These are phyloP conservation scores for Starmera pachycereana DNA, from an alignment of 805 yeast genomes.

Conservation along the genomic window DNA sequence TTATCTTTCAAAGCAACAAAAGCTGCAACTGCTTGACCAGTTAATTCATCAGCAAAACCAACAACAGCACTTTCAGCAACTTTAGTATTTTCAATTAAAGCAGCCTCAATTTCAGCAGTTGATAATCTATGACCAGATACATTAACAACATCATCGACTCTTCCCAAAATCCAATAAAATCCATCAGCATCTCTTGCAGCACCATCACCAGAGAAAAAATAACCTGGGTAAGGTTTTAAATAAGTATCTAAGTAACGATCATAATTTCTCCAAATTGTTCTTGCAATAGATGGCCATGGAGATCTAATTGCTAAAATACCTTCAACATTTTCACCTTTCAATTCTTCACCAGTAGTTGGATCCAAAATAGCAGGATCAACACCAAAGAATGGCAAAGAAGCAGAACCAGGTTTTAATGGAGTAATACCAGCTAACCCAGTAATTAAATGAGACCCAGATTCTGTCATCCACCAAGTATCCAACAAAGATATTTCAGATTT, in stretches of 20 bases:
- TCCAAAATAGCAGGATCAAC: conserved; percentile 84
- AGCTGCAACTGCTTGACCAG: conserved; percentile 97
- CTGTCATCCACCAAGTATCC: conserved; percentile 99
- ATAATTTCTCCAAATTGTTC: conserved; percentile 89
- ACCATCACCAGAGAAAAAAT: conserved; percentile 97
- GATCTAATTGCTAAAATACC: conserved; percentile 88
- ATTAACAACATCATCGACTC: conserved; percentile 97
- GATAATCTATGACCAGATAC: conserved; percentile 96
- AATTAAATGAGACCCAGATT: conserved; percentile 91
- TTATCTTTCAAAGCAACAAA: conserved; percentile 73
- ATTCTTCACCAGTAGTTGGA: conserved; percentile 82
- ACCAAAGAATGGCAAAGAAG: conserved; percentile 95
- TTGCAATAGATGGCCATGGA: conserved; percentile 98
- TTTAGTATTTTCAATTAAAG: conserved; percentile 63
- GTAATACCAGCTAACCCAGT: conserved; percentile 92
- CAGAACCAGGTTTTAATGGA: conserved; percentile 96
- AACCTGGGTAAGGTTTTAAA: conserved; percentile 85
- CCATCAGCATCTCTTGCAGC: conserved; percentile 97
- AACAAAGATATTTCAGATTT: conserved; percentile 80
- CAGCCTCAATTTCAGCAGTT: conserved; percentile 97
- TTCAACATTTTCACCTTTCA: conserved; percentile 82
- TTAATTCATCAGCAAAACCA: conserved; percentile 87
- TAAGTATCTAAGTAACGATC: conserved; percentile 83
- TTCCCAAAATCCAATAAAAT: conserved; percentile 94
- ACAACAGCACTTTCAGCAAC: conserved; percentile 97